Evolutionary conservation across 1,284 basidiomycete species (phyloP), one percentile per base, ranked within the genome.

Genomic region (Schizophyllum commune): DNA sequence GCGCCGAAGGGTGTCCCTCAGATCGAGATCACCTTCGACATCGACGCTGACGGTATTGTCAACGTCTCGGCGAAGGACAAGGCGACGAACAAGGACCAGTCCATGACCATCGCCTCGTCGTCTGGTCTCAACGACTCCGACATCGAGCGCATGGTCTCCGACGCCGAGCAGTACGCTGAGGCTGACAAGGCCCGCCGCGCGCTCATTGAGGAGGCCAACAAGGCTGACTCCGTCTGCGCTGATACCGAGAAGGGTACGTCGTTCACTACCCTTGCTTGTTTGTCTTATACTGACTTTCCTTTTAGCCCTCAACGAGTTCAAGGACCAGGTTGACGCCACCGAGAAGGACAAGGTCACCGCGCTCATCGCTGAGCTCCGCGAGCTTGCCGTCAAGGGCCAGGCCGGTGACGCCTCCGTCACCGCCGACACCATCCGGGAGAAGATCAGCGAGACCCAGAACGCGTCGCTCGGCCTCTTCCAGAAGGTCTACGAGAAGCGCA

Each of bases 1-100:
- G 96, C 96, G 15, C 94, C 96, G 66, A 97, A 98, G 82, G 96
- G 96, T 77, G 90, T 98, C 64, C 96, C 96, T 68, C 96, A 99
- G 77, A 95, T 99, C 68, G 94, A 97, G 76, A 98, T 98, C 75
- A 97, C 94, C 63, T 98, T 98, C 73, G 96, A 98, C 77, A 98
- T 98, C 66, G 96, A 98, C 75, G 95, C 95, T 69, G 94, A 93
- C 68, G 96, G 96, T 81, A 98, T 98, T 68, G 96, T 99, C 70
- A 94, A 98, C 74, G 96, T 99, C 65, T 89, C 85, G 47, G 96
- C 96, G 61, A 94, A 96, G 83, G 89, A 98, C 83, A 97, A 96
- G 84, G 96, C 96, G 11, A 98, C 96, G 58, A 85, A 82, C 82
- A 96, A 97, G 84, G 94, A 99, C 73, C 95, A 98, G 76, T 95